phyloP scores from a whole-genome alignment of 176 grass and related monocot species.

The Rhynchospora pubera region DNA sequence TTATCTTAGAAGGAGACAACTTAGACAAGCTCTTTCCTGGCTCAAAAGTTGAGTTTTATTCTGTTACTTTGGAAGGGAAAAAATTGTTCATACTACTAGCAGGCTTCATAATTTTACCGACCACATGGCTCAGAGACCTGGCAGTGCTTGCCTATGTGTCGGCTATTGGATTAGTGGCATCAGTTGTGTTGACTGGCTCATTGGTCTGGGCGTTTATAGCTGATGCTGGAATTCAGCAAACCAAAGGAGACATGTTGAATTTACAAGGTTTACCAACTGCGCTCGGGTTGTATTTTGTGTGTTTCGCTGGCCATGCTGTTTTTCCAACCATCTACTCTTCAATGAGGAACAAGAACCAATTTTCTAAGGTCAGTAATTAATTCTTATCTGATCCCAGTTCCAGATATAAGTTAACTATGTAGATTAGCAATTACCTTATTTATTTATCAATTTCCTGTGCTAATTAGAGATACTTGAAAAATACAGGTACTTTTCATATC shows the following conservation, averaged over 20 bases:
- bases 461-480: neutral
- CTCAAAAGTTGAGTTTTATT: conserved; percentile 9
- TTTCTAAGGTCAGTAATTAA: conserved; percentile 32
- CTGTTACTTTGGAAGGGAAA: conserved; percentile 29
- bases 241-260: conserved; percentile 20
- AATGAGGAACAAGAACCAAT: conserved; percentile 34
- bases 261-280: conserved; percentile 32
- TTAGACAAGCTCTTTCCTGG: conserved; percentile 34
- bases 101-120: conserved; percentile 34
- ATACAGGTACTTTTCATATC: conserved; percentile 40
- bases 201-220: conserved; percentile 43
- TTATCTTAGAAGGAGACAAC: conserved; percentile 37
- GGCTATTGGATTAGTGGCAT: conserved; percentile 41
- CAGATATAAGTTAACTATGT: neutral
- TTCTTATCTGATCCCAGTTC: neutral
- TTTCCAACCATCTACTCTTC: conserved; percentile 55
- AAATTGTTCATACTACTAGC: conserved; percentile 28
- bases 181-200: conserved; percentile 33
- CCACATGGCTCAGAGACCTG: conserved; percentile 46
- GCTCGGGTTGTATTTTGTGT: conserved; percentile 50
- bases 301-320: conserved; percentile 48
- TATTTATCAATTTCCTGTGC: neutral
- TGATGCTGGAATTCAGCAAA: conserved; percentile 29
- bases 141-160: conserved; percentile 49
- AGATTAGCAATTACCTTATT: neutral